phyloP scores from a whole-genome alignment of 148 eudicot genomes.

The Fagopyrum esculentum region DNA sequence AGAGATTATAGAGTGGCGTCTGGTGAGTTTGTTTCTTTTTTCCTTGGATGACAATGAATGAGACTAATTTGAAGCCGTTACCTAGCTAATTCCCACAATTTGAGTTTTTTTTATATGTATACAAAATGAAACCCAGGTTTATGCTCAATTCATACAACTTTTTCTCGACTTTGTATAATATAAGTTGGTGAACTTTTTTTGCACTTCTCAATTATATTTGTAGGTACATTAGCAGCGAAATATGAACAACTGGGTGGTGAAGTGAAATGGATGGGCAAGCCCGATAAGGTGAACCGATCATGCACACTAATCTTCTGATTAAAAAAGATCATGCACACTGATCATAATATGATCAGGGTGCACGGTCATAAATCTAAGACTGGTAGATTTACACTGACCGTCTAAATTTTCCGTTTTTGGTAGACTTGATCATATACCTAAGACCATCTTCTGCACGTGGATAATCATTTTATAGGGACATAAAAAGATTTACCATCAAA shows the following conservation, averaged over 20 bases:
- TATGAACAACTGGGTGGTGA: constrained; percentile 94
- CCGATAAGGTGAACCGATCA: constrained; percentile 51
- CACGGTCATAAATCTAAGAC: no score
- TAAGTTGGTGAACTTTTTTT: neutral
- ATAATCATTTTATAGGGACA: neutral
- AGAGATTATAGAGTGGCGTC: no score
- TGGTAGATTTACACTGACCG: no score
- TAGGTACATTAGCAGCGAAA: constrained; percentile 75
- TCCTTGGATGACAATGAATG: no score
- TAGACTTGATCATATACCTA: neutral
- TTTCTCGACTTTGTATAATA: neutral
- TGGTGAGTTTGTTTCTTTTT: no score
- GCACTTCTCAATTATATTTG: neutral
- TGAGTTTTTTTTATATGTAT: no score
- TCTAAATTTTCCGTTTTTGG: neutral
- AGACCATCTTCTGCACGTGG: neutral
- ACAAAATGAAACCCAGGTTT: no score
- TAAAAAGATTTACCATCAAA: neutral
- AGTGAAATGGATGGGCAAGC: constrained; percentile 99
- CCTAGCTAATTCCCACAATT: no score
- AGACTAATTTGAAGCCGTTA: no score
- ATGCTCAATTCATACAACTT: neutral
- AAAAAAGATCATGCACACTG: no score
- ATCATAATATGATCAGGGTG: no score
- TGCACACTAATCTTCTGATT: no score